phyloP scores from a whole-genome alignment of 768 basidiomycete genomes.

The Agaricus bisporus region DNA sequence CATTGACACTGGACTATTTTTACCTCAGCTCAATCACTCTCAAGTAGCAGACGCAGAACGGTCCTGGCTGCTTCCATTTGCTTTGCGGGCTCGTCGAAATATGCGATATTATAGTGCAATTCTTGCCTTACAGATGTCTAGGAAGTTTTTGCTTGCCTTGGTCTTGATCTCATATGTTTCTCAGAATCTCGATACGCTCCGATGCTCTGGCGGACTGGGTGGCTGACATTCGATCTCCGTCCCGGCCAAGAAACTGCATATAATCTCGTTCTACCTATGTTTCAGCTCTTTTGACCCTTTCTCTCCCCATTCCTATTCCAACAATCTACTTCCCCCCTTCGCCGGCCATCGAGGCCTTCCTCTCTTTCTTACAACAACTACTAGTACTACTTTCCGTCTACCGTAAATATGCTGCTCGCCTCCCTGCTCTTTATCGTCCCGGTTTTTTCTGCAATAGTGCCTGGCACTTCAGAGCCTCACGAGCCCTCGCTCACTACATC shows the following conservation, averaged over 20 bases:
- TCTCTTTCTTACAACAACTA: not conserved
- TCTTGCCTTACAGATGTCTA: too few relatives aligned
- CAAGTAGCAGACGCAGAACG: too few relatives aligned
- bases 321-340: not conserved
- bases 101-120: too few relatives aligned
- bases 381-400: not conserved
- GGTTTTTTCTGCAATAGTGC: constrained; percentile 8
- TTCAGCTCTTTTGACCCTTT: not conserved
- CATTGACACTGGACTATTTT: too few relatives aligned
- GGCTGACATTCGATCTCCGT: constrained; percentile 5
- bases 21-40: too few relatives aligned
- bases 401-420: constrained; percentile 9
- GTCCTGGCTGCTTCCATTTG: too few relatives aligned
- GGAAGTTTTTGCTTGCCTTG: too few relatives aligned
- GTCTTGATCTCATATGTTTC: too few relatives aligned
- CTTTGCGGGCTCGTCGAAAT: too few relatives aligned
- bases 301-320: not conserved
- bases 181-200: too few relatives aligned
- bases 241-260: not conserved
- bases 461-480: constrained; percentile 11
- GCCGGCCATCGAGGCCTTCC: constrained; percentile 1
- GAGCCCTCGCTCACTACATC: constrained; percentile 20
- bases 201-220: not conserved
- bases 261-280: not conserved
- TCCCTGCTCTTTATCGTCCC: constrained; percentile 3